These are phyloP conservation scores for Clausena lansium DNA, from an alignment of 345 rosid genomes.

Conservation along the genomic window DNA sequence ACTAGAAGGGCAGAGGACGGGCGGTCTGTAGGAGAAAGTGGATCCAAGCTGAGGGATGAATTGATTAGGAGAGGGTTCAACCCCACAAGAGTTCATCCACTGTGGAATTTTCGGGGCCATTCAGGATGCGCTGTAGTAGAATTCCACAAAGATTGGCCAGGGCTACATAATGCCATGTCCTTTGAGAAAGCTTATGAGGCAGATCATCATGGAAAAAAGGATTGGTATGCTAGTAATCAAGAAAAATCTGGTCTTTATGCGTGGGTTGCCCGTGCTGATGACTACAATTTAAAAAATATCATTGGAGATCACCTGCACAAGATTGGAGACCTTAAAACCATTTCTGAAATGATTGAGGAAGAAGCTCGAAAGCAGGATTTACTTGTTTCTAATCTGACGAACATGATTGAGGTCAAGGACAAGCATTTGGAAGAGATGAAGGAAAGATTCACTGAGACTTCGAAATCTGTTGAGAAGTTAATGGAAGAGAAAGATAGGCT, in stretches of 20 bases:
- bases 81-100: conserved; percentile 74
- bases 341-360: conserved; percentile 77
- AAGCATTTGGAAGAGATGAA: conserved; percentile 55
- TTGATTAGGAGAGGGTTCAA: conserved; percentile 72
- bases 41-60: conserved; percentile 83
- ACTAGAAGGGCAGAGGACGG: conserved; percentile 64
- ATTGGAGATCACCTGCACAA: conserved; percentile 76
- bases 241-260: conserved; percentile 66
- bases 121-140: conserved; percentile 87
- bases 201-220: conserved; percentile 73
- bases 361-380: conserved; percentile 77
- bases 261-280: conserved; percentile 93
- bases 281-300: conserved; percentile 57
- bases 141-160: conserved; percentile 88
- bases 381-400: conserved; percentile 57
- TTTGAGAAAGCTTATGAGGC: conserved; percentile 86
- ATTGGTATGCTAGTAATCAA: conserved; percentile 48
- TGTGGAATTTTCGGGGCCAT: conserved; percentile 86
- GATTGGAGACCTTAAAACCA: conserved; percentile 73
- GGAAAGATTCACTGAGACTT: conserved; percentile 55
- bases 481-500: conserved; percentile 80
- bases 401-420: conserved; percentile 51
- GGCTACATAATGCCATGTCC: conserved; percentile 82
- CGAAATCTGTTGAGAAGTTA: conserved; percentile 36
- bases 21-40: conserved; percentile 70